Evolutionary conservation across 441 rosid species (phyloP).

Genomic region (Syzygium malaccense): DNA sequence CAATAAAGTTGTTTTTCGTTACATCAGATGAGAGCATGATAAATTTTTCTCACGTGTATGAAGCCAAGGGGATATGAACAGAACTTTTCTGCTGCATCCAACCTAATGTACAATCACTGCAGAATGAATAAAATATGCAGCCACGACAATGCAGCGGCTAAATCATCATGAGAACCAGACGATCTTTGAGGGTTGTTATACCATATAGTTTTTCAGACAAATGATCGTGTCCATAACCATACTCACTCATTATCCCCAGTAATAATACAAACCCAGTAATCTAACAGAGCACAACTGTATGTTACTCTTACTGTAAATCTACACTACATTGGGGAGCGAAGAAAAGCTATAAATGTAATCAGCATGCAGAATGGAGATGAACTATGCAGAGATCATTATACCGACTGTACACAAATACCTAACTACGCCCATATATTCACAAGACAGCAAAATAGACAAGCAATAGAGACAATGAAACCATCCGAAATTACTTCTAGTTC

Average conservation of each 20-base stretch:
- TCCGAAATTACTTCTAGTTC: background rate
- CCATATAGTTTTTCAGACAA: background rate
- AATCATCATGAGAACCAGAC: background rate
- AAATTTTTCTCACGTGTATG: background rate
- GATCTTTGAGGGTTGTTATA: background rate
- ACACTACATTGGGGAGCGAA: background rate
- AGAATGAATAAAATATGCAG: background rate
- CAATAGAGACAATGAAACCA: constrained; percentile 21
- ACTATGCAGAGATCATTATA: constrained; percentile 20
- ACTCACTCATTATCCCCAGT: background rate
- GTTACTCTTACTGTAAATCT: background rate
- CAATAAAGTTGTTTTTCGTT: background rate
- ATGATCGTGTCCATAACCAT: background rate
- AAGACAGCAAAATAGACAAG: constrained; percentile 1
- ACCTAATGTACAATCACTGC: background rate
- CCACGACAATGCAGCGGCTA: background rate
- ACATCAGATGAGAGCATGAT: background rate
- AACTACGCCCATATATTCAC: constrained; percentile 27
- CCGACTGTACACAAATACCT: constrained; percentile 26
- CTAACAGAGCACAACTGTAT: background rate
- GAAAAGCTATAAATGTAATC: background rate
- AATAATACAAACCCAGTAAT: background rate
- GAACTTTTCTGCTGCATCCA: background rate
- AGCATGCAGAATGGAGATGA: background rate
- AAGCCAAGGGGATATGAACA: background rate